Base-by-base conservation (phyloP, 495 filamentous ascomycete species). In the Hypoxylon lenormandii region DNA sequence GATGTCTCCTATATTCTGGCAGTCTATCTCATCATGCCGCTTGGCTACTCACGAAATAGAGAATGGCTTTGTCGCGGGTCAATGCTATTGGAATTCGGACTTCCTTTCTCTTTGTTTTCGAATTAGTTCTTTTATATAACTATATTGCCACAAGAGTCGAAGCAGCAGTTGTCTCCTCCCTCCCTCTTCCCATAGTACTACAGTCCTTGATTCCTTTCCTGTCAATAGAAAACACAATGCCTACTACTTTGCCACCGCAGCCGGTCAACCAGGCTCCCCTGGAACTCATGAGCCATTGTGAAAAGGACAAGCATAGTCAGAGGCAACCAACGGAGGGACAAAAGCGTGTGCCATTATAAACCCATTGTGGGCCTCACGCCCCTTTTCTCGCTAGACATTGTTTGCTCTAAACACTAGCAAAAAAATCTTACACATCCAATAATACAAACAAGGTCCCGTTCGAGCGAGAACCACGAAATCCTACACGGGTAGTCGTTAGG, bases 341-440 rank as follows among this genome's bases (percentile, higher is more conserved):
- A 37, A 19, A 30, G 26, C 21, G 1, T 28, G n/a, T 19, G 36
- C 16, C 52, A 40, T 37, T 66, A 66, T 60, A 66, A 66, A 13
- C 23, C 23, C 38, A 52, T 59, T 52, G 38, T 58, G 33, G 1
- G 5, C 22, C 48, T 4, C 23, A 15, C 1, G 16, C 30, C 6
- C 55, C 55, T 30, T 15, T 38, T 58, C 54, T 15, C n/a, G 47
- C 40, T 15, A 56, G 37, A 56, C 37, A 30, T 56, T 56, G 37
- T 45, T 28, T 15, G 16, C 33, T 22, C 16, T 33, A 33, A 4
- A 33, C 30, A 33, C 4, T 23, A 18, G 5, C 16, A n/a, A n/a
- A n/a, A n/a, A 55, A 12, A 23, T 16, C 11, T 13, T 10, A 26
- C 13, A 12, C 47, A 43, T 3, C 28, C 16, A 38, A 22, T 12